Conservation (phyloP, 495 filamentous ascomycete genomes). For the Aspergillus panamensis region DNA sequence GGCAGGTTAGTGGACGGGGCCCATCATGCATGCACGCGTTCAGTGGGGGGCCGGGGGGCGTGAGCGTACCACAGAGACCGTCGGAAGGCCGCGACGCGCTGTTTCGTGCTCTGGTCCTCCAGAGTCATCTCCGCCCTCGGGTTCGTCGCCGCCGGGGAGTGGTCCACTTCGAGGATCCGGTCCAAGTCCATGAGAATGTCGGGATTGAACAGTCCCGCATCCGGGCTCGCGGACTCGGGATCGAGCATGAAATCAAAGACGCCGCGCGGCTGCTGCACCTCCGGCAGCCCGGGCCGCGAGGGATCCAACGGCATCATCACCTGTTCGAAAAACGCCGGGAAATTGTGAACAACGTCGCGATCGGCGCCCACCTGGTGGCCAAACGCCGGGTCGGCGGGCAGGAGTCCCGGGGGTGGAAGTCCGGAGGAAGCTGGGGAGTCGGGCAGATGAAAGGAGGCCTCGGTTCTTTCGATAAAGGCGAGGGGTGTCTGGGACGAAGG, state of each 20-base stretch:
- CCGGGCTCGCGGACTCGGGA: conserved; percentile 18
- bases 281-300: not conserved
- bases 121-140: not conserved
- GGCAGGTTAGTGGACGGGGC: too few species aligned
- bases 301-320: conserved; percentile 22
- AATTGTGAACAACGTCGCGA: not conserved
- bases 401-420: not conserved
- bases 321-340: conserved; percentile 31
- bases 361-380: not conserved
- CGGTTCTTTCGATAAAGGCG: not conserved
- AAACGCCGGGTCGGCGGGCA: not conserved
- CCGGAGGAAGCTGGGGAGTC: not conserved
- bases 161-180: conserved; percentile 16
- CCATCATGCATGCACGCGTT: too few species aligned
- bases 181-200: conserved; percentile 27
- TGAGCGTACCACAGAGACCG: conserved; percentile 26
- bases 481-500: not conserved
- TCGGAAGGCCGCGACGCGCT: conserved; percentile 26
- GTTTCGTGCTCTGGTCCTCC: conserved; percentile 15
- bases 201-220: conserved; percentile 22
- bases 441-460: not conserved
- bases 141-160: not conserved
- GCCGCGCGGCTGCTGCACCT: conserved; percentile 24
- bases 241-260: conserved; percentile 31
- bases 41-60: too few species aligned